phyloP scores from a whole-genome alignment of 768 basidiomycete genomes.

The Chiua virens region DNA sequence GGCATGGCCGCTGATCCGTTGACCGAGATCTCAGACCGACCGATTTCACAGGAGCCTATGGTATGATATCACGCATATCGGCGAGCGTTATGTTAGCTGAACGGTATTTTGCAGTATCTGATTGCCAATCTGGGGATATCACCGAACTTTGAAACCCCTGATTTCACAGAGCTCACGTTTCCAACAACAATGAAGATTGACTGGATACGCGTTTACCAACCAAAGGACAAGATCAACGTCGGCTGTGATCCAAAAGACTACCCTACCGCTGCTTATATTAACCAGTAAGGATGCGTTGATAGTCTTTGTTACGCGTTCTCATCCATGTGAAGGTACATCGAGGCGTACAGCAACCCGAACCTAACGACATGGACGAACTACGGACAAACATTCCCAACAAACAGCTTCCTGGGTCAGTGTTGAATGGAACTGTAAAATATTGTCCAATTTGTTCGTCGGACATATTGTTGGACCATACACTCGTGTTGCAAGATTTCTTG shows the following conservation, averaged over 20 bases:
- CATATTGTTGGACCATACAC: constrained; percentile 3
- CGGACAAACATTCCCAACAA: constrained; percentile 70
- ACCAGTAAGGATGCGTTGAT: constrained; percentile 44
- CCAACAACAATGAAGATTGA: constrained; percentile 78
- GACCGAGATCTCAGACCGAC: constrained; percentile 64
- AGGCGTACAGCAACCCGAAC: constrained; percentile 83
- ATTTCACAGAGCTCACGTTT: constrained; percentile 69
- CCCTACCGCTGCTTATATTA: constrained; percentile 84
- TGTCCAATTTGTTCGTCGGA: constrained; percentile 5
- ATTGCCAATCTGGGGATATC: constrained; percentile 87
- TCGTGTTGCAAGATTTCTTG: constrained; percentile 17
- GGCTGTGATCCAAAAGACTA: constrained; percentile 81
- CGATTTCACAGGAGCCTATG: constrained; percentile 84
- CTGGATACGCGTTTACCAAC: constrained; percentile 91
- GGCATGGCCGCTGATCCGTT: constrained; percentile 58
- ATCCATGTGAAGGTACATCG: constrained; percentile 41
- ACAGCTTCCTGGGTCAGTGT: constrained; percentile 58
- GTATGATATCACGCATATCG: constrained; percentile 34
- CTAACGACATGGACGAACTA: constrained; percentile 74
- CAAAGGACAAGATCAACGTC: constrained; percentile 62
- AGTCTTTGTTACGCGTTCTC: background rate
- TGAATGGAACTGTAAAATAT: constrained; percentile 27
- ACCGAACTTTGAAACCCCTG: constrained; percentile 71
- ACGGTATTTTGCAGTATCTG: constrained; percentile 56
- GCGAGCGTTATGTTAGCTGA: background rate